Percentiles rank a stretch among this genome's conserved stretches.
Conservation (phyloP, 2,329 filamentous ascomycete genomes). For the Neodidymelliopsis sp. region DNA sequence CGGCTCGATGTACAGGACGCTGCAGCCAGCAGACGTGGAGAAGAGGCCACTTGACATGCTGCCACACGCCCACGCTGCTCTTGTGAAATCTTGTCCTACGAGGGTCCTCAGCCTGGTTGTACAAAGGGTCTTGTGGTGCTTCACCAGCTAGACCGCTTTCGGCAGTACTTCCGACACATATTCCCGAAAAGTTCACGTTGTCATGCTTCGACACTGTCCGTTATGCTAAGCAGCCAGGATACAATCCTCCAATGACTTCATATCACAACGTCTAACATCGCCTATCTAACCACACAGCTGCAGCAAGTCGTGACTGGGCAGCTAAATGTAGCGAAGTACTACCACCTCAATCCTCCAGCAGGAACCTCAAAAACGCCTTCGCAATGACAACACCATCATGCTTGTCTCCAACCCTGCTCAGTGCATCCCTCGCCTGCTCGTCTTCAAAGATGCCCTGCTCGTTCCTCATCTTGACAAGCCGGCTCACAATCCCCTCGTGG, state of each 20-base stretch:
- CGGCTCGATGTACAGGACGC: too few relatives aligned
- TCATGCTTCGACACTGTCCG: constrained; percentile 1
- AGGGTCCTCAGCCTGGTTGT: neutral
- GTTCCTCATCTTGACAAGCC: constrained; percentile 71
- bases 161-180: constrained; percentile 2
- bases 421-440: constrained; percentile 71
- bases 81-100: neutral
- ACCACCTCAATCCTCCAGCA: constrained; percentile 62
- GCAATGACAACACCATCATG: constrained; percentile 85
- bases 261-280: neutral
- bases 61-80: constrained; percentile 4
- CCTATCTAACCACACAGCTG: too few relatives aligned
- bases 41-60: too few relatives aligned
- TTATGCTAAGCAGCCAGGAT: neutral
- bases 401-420: constrained; percentile 68
- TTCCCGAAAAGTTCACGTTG: neutral
- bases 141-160: constrained; percentile 1
- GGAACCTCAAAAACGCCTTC: constrained; percentile 77
- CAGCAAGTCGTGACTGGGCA: too few relatives aligned
- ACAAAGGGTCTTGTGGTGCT: constrained; percentile 4
- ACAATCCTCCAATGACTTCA: constrained; percentile 11
- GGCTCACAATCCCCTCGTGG: constrained; percentile 71
- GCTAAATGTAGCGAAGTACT: neutral
- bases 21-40: too few relatives aligned
- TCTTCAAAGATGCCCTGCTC: constrained; percentile 73